phyloP scores from a whole-genome alignment of 2,329 filamentous ascomycete species.

The Aciculosporium take region DNA sequence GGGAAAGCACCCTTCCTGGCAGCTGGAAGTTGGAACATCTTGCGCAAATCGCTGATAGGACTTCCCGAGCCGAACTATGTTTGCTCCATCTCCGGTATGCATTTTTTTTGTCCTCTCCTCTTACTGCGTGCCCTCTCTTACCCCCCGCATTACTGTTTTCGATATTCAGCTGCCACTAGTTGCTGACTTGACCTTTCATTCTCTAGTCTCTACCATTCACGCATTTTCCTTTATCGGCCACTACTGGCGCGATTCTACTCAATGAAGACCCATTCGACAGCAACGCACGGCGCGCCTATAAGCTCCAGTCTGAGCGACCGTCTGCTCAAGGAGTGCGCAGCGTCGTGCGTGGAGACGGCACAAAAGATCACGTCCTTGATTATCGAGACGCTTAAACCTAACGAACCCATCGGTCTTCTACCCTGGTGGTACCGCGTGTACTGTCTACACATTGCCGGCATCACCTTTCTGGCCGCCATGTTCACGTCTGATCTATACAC shows the following conservation, averaged over 20 bases:
- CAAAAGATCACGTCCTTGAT: not conserved
- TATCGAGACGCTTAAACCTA: not conserved
- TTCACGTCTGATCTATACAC: slow-evolving; percentile 13
- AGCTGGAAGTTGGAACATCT: slow-evolving; percentile 1
- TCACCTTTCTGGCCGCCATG: slow-evolving; percentile 10
- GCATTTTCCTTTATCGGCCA: slow-evolving; percentile 4
- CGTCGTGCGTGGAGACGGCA: not conserved
- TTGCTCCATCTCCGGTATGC: slow-evolving; percentile 6
- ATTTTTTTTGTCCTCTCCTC: not conserved
- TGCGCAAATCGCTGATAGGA: not conserved
- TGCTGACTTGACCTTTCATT: not conserved
- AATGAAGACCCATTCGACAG: not conserved
- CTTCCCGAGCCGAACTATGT: not conserved
- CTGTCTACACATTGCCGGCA: slow-evolving; percentile 10
- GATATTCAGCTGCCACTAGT: no score
- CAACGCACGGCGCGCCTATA: not conserved
- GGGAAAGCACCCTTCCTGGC: slow-evolving; percentile 1
- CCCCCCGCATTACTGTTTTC: no score
- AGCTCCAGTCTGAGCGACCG: not conserved
- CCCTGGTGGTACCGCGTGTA: slow-evolving; percentile 11
- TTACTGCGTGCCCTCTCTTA: not conserved
- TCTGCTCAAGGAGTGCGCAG: not conserved
- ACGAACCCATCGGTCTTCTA: slow-evolving; percentile 4
- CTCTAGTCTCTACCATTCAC: not conserved
- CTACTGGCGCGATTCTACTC: not conserved